Conservation (phyloP, 2,329 filamentous ascomycete species). For the Samsoniella hepiali region DNA sequence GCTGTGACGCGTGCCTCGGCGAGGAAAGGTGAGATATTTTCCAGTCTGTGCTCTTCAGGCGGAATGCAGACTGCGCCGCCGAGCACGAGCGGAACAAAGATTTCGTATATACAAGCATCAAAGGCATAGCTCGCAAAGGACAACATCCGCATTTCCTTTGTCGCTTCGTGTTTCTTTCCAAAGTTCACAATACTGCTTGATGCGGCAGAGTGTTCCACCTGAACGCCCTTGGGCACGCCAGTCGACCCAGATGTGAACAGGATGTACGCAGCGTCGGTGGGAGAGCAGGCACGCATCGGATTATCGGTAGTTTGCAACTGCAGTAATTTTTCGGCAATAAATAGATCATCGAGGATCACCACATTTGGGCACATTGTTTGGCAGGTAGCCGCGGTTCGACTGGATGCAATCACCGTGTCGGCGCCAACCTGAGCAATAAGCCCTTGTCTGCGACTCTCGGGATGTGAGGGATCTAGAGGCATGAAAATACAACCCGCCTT, state of each 20-base stretch:
- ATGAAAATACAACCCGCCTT: conserved; percentile 4
- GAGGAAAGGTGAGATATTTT: conserved; percentile 1
- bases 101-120: conserved; percentile 5
- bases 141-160: neutral
- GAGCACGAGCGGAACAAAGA: neutral
- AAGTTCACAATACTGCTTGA: conserved; percentile 1
- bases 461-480: conserved; percentile 2
- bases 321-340: neutral
- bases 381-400: neutral
- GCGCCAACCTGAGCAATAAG: neutral
- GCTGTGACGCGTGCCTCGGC: neutral
- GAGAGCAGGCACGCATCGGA: neutral
- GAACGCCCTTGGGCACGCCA: neutral
- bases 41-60: neutral
- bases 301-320: neutral
- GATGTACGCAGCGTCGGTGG: neutral
- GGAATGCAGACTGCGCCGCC: neutral
- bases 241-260: neutral
- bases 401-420: neutral
- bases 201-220: neutral
- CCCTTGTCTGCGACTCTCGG: conserved; percentile 1
- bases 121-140: conserved; percentile 4
- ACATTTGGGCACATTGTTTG: conserved; percentile 4
- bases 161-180: neutral
- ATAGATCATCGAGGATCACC: neutral